Evolutionary conservation across 768 basidiomycete genomes (phyloP).

Genomic region (Collybiopsis confluens): DNA sequence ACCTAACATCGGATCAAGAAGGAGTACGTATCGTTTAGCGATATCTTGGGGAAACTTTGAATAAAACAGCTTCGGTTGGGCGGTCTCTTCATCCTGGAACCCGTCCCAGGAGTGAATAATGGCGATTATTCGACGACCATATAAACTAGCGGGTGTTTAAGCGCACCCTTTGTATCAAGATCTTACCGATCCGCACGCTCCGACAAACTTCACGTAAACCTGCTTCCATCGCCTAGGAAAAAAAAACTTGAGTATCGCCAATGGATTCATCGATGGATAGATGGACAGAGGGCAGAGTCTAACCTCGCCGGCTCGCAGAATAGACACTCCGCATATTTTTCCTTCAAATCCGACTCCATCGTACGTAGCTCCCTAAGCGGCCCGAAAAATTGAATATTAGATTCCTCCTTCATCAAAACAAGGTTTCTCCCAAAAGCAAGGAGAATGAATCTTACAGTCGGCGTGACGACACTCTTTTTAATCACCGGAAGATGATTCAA

Average conservation of each 20-base stretch:
- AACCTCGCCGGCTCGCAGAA: slow-evolving; percentile 90
- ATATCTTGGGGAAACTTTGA: slow-evolving; percentile 95
- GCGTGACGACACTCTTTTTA: slow-evolving; percentile 75
- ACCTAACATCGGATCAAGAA: slow-evolving; percentile 98
- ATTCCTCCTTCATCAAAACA: not conserved
- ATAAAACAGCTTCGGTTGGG: slow-evolving; percentile 89
- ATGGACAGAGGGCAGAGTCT: slow-evolving; percentile 12
- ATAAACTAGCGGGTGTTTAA: not conserved
- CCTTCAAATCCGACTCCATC: slow-evolving; percentile 94
- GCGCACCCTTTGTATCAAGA: slow-evolving; percentile 89
- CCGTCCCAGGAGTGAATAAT: not conserved
- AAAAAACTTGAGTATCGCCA: no score
- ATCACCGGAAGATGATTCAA: slow-evolving; percentile 79
- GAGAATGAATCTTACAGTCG: slow-evolving; percentile 51
- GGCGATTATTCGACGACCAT: no score
- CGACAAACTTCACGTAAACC: slow-evolving; percentile 95
- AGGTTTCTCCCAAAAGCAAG: slow-evolving; percentile 9
- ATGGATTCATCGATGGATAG: not conserved
- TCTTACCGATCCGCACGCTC: slow-evolving; percentile 93
- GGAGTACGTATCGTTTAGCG: slow-evolving; percentile 82
- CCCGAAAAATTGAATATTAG: no score
- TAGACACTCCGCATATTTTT: slow-evolving; percentile 94
- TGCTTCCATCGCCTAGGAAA: slow-evolving; percentile 87
- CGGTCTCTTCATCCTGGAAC: slow-evolving; percentile 84
- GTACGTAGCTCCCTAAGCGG: slow-evolving; percentile 65